Conservation (phyloP, 2,329 filamentous ascomycete species). For the Parastagonospora avenae region DNA sequence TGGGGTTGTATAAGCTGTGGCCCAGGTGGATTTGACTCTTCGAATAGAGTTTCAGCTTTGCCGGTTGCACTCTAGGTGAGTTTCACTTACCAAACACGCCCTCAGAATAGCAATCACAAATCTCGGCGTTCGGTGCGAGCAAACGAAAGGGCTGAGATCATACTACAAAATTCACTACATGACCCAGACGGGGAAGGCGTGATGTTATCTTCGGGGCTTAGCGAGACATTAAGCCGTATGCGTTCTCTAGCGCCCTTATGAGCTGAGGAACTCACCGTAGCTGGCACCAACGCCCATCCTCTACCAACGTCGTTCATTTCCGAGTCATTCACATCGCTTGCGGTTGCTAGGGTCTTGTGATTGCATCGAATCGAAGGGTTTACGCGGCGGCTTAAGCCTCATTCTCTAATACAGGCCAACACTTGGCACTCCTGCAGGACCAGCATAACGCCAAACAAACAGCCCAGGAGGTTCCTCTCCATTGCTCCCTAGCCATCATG, state of each 20-base stretch:
- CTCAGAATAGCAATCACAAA: too few species aligned
- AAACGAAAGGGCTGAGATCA: slow-evolving; percentile 8
- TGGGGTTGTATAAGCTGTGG: slow-evolving; percentile 10
- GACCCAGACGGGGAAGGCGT: neutral
- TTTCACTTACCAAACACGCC: neutral
- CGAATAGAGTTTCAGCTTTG: slow-evolving; percentile 11
- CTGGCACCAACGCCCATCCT: neutral
- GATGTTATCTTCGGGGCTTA: neutral
- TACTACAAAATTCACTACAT: slow-evolving; percentile 1
- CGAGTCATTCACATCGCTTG: neutral
- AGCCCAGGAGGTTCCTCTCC: neutral
- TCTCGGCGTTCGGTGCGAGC: neutral
- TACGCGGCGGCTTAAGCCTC: too few species aligned
- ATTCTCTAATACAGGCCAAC: too few species aligned
- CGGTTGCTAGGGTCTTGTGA: too few species aligned
- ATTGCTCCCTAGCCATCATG: slow-evolving; percentile 21
- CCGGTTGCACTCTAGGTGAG: neutral
- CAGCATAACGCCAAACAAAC: neutral
- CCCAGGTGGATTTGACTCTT: slow-evolving; percentile 14
- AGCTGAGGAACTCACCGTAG: neutral
- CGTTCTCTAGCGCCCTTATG: slow-evolving; percentile 9
- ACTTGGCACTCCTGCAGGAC: slow-evolving; percentile 1
- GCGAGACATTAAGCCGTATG: neutral
- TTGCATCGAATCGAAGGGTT: too few species aligned
- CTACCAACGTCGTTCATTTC: slow-evolving; percentile 4